Percentiles rank a stretch among this genome's conserved stretches.
phyloP scores from a whole-genome alignment of 306 rosid genomes.

The Vigna angularis region DNA sequence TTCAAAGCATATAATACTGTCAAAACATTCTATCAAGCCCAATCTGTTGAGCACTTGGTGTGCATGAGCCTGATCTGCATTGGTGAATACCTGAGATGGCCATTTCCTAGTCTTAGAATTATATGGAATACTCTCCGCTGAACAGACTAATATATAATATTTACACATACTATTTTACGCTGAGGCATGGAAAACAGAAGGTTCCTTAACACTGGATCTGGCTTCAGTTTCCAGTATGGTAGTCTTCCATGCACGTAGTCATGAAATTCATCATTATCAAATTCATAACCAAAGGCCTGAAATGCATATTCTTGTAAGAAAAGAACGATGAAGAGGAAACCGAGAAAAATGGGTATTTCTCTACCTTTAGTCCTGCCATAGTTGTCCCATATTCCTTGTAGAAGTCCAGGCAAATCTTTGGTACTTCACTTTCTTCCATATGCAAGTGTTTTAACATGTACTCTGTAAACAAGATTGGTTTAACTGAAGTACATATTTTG shows the following conservation, averaged over 20 bases:
- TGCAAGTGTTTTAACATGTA: slow-evolving; percentile 70
- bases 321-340: slow-evolving; percentile 27
- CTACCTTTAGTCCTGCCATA: slow-evolving; percentile 90
- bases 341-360: background rate
- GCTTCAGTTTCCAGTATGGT: slow-evolving; percentile 74
- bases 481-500: slow-evolving; percentile 13
- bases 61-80: slow-evolving; percentile 76
- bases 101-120: slow-evolving; percentile 24
- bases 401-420: slow-evolving; percentile 75
- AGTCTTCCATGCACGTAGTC: slow-evolving; percentile 77
- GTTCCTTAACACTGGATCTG: slow-evolving; percentile 75
- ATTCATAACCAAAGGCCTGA: slow-evolving; percentile 76
- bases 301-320: background rate
- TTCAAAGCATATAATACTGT: slow-evolving; percentile 83
- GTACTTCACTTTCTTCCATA: slow-evolving; percentile 75
- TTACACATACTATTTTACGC: slow-evolving; percentile 78
- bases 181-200: slow-evolving; percentile 89
- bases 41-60: slow-evolving; percentile 61
- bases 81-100: slow-evolving; percentile 75
- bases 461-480: slow-evolving; percentile 50
- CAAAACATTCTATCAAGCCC: slow-evolving; percentile 85
- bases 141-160: slow-evolving; percentile 5
- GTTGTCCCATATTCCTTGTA: slow-evolving; percentile 82
- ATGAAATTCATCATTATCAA: slow-evolving; percentile 81
- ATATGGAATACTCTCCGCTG: background rate